Evolutionary conservation across 177 flowering plant species (phyloP), one percentile per base, ranked within the genome.

Genomic region (Vitis hybrid): DNA sequence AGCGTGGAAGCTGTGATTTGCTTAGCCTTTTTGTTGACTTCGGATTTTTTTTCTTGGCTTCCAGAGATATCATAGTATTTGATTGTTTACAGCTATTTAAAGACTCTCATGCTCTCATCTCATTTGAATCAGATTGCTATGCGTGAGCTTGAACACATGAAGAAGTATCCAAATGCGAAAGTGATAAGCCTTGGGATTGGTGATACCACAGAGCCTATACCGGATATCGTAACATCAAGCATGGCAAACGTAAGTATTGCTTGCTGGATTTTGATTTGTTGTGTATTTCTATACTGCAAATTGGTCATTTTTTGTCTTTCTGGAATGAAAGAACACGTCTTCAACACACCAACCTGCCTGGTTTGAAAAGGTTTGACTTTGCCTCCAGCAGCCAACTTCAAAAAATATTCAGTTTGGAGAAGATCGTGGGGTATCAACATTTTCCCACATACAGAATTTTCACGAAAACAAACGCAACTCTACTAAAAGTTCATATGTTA

Each of bases 161-260:
- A 69, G 63, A 86, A 85, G 83, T 77, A 82, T 70, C 97, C 93
- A 46, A 74, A 87, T 83, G 93, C 91, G 50, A 78, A 88, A 70
- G 20, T 90, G 66, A 91, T 90, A 51, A 87, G 85, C 79, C 91
- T 91, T 65, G 94, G 94, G 49, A 79, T 90, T 73, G 97, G 97
- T 65, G 91, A 90, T 64, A 90, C 97, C 21, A 88, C 90, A 3
- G 78, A 88, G 75, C 94, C 97, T 21, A 74, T 90, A 46, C 93
- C 94, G 24, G 79, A 82, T 3, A 61, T 77, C 30, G 75, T 91
- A 41, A 69, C 94, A 17, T 71, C 64, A 8, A 76, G 80, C 51
- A 91, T 90, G 97, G 82, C 86, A 15, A 69, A 84, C 75, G 94
- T 87, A 80, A 63, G 68, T 68, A 18, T 62, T 41, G 1, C 51